Evolutionary conservation across 345 rosid genomes (phyloP).

Genomic region (Citrus sp.): DNA sequence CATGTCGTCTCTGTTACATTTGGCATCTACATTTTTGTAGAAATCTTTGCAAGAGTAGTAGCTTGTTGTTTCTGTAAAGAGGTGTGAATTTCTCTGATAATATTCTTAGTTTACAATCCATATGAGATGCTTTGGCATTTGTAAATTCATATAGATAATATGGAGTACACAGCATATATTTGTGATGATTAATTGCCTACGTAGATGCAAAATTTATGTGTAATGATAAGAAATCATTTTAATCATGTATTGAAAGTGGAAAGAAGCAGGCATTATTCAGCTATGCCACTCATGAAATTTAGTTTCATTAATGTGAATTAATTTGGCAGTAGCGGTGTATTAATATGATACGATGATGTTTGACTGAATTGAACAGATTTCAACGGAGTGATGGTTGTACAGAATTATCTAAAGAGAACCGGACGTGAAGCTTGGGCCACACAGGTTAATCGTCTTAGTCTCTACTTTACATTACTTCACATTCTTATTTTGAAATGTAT

Average conservation of each 20-base stretch:
- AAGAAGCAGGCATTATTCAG: background rate
- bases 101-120: background rate
- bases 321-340: background rate
- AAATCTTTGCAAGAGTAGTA: background rate
- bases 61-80: background rate
- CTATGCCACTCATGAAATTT: background rate
- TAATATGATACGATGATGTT: conserved; percentile 6
- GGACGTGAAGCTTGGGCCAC: conserved; percentile 88
- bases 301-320: background rate
- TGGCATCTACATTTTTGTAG: background rate
- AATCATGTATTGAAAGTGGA: background rate
- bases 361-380: conserved; percentile 63
- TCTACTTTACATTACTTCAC: too few species aligned
- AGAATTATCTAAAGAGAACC: conserved; percentile 76
- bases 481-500: background rate
- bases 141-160: background rate
- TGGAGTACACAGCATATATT: background rate
- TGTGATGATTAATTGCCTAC: background rate
- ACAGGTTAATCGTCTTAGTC: conserved; percentile 44
- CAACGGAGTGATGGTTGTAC: conserved; percentile 80
- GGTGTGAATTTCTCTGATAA: background rate
- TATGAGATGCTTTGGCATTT: background rate
- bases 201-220: background rate
- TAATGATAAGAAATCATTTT: background rate
- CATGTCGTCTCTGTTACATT: background rate